These are phyloP conservation scores for Bothriochloa decipiens DNA, from an alignment of 176 grass and related monocot genomes.

Conservation along the genomic window DNA sequence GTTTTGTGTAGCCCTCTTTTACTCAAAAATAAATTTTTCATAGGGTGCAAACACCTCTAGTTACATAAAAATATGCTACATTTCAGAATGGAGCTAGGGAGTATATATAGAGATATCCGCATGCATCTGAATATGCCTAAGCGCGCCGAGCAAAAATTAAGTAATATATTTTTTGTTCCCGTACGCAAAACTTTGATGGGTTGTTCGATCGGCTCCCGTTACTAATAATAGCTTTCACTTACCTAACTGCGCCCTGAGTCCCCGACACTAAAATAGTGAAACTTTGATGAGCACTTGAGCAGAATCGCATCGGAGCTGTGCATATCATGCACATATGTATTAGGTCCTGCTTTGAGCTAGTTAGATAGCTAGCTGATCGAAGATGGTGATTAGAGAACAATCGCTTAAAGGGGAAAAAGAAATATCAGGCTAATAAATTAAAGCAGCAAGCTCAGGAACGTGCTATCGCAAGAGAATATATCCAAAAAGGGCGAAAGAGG, in stretches of 20 bases:
- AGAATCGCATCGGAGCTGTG: conserved; percentile 3
- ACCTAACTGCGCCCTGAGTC: background rate
- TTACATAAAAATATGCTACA: no score
- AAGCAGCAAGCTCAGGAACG: conserved; percentile 21
- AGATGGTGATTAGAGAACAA: background rate
- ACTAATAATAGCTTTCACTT: background rate
- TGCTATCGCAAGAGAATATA: conserved; percentile 55
- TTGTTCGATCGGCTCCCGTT: background rate
- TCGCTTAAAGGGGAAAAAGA: conserved; percentile 36
- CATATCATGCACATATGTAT: background rate
- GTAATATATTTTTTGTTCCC: background rate
- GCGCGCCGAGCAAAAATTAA: background rate
- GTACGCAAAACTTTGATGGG: no score
- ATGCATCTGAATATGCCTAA: conserved; percentile 28
- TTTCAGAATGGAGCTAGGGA: no score
- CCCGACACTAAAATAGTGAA: background rate
- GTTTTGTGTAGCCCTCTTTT: no score
- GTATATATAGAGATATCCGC: background rate
- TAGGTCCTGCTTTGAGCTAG: conserved; percentile 5
- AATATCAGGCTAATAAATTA: conserved; percentile 38
- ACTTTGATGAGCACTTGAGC: background rate
- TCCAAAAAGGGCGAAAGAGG: conserved; percentile 61
- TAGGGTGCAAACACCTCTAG: no score
- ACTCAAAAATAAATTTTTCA: no score
- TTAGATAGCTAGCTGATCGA: background rate